phyloP scores from a whole-genome alignment of 116 monocot species.

The Dioscorea cayenensis region DNA sequence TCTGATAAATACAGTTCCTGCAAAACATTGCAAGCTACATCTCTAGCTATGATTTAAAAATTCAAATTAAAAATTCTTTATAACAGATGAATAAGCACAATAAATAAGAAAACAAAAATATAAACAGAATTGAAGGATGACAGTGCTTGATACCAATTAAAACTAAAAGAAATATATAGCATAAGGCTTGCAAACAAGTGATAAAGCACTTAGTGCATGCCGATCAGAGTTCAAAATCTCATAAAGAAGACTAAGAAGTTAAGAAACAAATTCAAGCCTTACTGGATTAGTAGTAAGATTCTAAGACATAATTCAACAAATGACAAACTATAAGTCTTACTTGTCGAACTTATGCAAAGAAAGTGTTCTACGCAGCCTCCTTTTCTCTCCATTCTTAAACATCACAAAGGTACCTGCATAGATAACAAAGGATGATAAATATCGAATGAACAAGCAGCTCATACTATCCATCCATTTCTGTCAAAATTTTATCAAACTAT shows the following conservation, averaged over 20 bases:
- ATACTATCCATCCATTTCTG: neutral
- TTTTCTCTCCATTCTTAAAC: constrained; percentile 45
- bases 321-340: constrained; percentile 5
- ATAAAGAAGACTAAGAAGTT: constrained; percentile 49
- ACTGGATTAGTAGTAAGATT: constrained; percentile 16
- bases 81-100: neutral
- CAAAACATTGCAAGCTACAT: too few species aligned
- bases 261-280: constrained; percentile 32
- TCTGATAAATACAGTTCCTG: too few species aligned
- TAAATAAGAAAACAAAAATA: neutral
- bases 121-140: neutral
- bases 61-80: neutral
- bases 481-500: constrained; percentile 21
- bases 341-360: constrained; percentile 53
- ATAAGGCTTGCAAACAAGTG: neutral
- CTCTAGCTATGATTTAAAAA: too few species aligned
- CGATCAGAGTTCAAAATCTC: constrained; percentile 50
- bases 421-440: neutral
- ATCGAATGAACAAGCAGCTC: neutral
- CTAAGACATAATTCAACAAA: neutral
- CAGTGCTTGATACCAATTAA: neutral
- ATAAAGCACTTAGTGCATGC: constrained; percentile 47
- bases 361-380: constrained; percentile 47
- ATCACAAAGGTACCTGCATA: constrained; percentile 43
- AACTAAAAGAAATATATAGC: neutral